Base-by-base conservation (phyloP, 2,329 filamentous ascomycete species). In the Fusarium mangiferae region DNA sequence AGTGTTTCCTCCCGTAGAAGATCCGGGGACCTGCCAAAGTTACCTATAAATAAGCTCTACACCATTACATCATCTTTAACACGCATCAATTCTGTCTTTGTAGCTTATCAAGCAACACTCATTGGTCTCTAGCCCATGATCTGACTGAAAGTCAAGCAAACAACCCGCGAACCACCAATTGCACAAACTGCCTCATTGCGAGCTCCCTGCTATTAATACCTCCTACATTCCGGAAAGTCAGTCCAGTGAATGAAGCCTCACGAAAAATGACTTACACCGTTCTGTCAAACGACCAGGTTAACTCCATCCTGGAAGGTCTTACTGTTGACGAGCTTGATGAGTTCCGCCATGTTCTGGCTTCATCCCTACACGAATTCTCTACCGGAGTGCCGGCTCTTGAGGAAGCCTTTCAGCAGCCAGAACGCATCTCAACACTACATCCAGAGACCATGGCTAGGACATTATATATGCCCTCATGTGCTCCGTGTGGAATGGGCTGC, bases 391-490 rank as follows among this genome's bases (percentile, higher is more conserved):
- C 87, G 62, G 78, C 81, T 22, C 80, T 83, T 33, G 80, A 84
- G 39, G 81, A 82, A 42, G 83, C 86, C 7, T 85, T 88, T 63
- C 86, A 91, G 73, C 89, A 91, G 75, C 90, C 90, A 11, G 83
- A 86, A 63, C 85, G 89, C 38, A 85, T 85, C 15, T 82, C 85
- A 1, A 84, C 90, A 13, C 80, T 85, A 45, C 87, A 87, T 33
- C 78, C 82, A 4, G 80, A 80, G 1, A 88, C 87, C 22, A 86
- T 86, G 45, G 84, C 87, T 36, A 91, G 89, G 24, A 93, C 91
- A 5, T 83, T 94, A 28, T 94, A 94, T 79, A 94, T 94, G 91
- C 93, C 93, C 1, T 92, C 92, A 4, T 90, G 87, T 30, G 90
- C 90, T 66, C 88, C 89, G 0, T 81, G 83, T 13, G 90, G 89